A percentile compares a stretch with the other conserved stretches of the same genome.
Evolutionary conservation across 192 early-diverging fungal species (phyloP).

Genomic region (Backusella macrospora): DNA sequence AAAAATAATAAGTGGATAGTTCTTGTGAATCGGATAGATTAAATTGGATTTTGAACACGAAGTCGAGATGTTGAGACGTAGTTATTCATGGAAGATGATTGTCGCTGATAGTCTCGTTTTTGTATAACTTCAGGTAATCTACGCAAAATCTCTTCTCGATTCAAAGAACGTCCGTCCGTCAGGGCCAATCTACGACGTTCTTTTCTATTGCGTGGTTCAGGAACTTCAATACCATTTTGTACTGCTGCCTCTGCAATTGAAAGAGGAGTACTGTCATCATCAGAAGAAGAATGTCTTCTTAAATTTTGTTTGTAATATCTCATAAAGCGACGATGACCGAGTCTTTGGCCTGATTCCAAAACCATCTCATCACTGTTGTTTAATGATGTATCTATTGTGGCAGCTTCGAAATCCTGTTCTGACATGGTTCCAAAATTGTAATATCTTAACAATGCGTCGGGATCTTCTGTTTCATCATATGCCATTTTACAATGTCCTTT

Average conservation of each 20-base stretch:
- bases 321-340: conserved; percentile 28
- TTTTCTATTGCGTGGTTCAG: conserved; percentile 16
- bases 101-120: conserved; percentile 15
- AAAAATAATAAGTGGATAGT: not conserved
- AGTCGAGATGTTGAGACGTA: conserved; percentile 3
- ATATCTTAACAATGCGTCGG: conserved; percentile 87
- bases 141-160: not conserved
- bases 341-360: conserved; percentile 18
- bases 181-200: conserved; percentile 23
- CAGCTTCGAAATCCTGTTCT: conserved; percentile 32
- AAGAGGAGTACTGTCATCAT: not conserved
- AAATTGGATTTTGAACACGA: conserved; percentile 24
- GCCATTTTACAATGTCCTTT: conserved; percentile 97
- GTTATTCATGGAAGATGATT: not conserved
- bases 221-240: not conserved
- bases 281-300: not conserved
- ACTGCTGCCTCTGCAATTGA: not conserved
- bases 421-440: conserved; percentile 84
- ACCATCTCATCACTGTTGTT: conserved; percentile 22
- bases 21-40: not conserved
- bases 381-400: not conserved
- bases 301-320: conserved; percentile 28
- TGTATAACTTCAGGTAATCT: conserved; percentile 14
- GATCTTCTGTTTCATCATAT: conserved; percentile 90
- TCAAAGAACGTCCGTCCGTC: conserved; percentile 17